Evolutionary conservation across 345 rosid genomes (phyloP).

Genomic region (Eucalyptus grandis): DNA sequence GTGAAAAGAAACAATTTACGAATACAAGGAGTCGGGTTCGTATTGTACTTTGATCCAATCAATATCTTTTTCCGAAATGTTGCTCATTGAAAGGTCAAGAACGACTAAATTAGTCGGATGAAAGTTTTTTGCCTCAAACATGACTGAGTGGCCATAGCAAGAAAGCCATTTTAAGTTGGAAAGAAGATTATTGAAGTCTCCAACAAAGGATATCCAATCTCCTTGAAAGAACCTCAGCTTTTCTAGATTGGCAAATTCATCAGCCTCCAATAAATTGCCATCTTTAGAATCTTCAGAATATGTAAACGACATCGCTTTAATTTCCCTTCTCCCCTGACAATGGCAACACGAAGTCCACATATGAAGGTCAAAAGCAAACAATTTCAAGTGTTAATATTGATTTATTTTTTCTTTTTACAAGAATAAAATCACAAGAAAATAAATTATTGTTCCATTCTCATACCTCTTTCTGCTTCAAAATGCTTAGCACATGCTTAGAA

Average conservation of each 20-base stretch:
- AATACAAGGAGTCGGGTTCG: accelerated
- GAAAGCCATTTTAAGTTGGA: accelerated
- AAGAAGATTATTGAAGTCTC: too few species aligned
- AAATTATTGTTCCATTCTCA: too few species aligned
- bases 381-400: too few species aligned
- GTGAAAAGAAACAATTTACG: accelerated
- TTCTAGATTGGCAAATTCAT: accelerated
- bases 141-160: accelerated
- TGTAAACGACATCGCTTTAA: too few species aligned
- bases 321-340: too few species aligned
- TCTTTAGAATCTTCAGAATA: too few species aligned
- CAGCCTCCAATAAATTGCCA: not conserved
- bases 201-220: accelerated
- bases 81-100: accelerated
- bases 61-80: accelerated
- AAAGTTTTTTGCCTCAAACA: too few species aligned
- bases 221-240: accelerated
- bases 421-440: too few species aligned
- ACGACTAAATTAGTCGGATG: accelerated
- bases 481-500: accelerated
- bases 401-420: too few species aligned
- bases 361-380: too few species aligned
- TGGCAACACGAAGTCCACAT: too few species aligned
- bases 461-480: too few species aligned
- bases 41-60: not conserved